Percentiles rank a stretch among this genome's conserved stretches.
Evolutionary conservation across 345 rosid species (phyloP).

Genomic region (Abelmoschus esculentus): DNA sequence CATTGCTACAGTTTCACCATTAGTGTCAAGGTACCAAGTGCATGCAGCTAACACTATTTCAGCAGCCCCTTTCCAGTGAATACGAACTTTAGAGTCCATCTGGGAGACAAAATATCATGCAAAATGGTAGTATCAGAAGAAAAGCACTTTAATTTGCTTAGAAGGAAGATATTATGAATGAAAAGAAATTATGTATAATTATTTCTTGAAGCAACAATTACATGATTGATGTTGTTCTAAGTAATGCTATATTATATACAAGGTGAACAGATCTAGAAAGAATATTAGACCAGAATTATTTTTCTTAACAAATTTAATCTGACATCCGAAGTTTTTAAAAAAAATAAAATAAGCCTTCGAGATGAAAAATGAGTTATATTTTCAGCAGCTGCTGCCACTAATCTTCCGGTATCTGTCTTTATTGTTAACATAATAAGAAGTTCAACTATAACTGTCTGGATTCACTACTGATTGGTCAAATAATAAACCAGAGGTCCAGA

Average conservation of each 20-base stretch:
- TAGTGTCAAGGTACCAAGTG: slow-evolving; percentile 50
- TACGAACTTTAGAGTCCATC: slow-evolving; percentile 59
- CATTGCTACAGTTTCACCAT: slow-evolving; percentile 38
- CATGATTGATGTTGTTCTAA: not conserved
- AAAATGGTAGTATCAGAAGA: slow-evolving; percentile 3
- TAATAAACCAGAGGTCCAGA: not conserved
- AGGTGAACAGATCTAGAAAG: not conserved
- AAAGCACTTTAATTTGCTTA: not conserved
- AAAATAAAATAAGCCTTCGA: too few species aligned
- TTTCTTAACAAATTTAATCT: not conserved
- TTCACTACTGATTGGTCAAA: not conserved
- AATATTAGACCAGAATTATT: not conserved
- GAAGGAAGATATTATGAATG: not conserved
- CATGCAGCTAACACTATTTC: slow-evolving; percentile 87
- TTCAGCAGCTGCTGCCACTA: not conserved
- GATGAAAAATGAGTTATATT: not conserved
- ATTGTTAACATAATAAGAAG: not conserved
- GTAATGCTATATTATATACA: not conserved
- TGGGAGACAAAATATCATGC: slow-evolving; percentile 17
- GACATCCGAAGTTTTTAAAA: not conserved
- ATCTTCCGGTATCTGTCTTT: not conserved
- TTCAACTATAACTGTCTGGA: not conserved
- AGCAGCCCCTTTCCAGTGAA: slow-evolving; percentile 99
- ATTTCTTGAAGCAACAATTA: not conserved
- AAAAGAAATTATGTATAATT: not conserved